Evolutionary conservation across 2,329 filamentous ascomycete species (phyloP).

Genomic region (Penicillium sp.): DNA sequence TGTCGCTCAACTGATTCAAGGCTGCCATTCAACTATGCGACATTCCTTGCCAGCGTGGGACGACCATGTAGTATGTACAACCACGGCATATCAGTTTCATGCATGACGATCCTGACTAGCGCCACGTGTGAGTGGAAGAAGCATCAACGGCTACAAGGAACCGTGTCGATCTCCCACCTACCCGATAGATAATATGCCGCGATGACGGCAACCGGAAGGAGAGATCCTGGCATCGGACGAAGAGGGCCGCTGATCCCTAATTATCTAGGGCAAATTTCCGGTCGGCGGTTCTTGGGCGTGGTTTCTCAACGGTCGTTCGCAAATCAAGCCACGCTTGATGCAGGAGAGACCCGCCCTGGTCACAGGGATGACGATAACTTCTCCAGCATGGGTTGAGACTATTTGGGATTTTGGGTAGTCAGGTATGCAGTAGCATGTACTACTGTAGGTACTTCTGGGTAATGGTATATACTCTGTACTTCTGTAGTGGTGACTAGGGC

Average conservation of each 20-base stretch:
- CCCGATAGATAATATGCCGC: conserved; percentile 29
- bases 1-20: not conserved
- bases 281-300: conserved; percentile 8
- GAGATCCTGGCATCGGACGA: conserved; percentile 17
- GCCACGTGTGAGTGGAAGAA: conserved; percentile 41
- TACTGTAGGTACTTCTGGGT: not conserved
- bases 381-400: too few species aligned
- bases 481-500: conserved; percentile 3
- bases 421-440: too few species aligned
- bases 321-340: conserved; percentile 17
- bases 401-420: too few species aligned
- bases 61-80: conserved; percentile 3
- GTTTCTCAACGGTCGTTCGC: conserved; percentile 13
- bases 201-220: conserved; percentile 12
- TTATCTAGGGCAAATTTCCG: conserved; percentile 26
- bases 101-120: conserved; percentile 43
- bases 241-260: conserved; percentile 22
- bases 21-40: not conserved
- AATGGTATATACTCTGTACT: not conserved
- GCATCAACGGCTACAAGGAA: conserved; percentile 43
- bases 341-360: conserved; percentile 20
- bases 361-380: conserved; percentile 8
- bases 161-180: conserved; percentile 41
- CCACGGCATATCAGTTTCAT: conserved; percentile 21
- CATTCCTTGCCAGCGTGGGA: not conserved